Conservation (phyloP, 2,329 filamentous ascomycete genomes). For the Juglanconis sp. region DNA sequence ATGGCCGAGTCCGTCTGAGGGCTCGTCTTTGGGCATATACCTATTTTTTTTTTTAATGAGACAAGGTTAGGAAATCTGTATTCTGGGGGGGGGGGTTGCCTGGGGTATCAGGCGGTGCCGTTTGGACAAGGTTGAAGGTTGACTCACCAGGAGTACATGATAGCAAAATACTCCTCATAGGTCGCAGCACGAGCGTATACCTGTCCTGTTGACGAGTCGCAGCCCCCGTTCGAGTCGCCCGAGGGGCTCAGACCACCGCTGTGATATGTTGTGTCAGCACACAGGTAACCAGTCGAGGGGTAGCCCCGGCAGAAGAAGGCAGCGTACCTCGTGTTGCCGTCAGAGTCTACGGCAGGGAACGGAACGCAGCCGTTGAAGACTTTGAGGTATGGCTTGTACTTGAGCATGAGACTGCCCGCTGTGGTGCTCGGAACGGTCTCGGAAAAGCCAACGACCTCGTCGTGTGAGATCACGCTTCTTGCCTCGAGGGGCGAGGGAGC, state of each 20-base stretch:
- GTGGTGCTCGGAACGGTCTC: slow-evolving; percentile 47
- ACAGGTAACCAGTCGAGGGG: background rate
- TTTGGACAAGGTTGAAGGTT: background rate
- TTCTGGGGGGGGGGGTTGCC: too few relatives aligned
- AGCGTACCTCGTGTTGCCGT: slow-evolving; percentile 53
- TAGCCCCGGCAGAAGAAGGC: background rate
- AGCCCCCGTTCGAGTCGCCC: slow-evolving; percentile 28
- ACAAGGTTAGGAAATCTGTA: background rate
- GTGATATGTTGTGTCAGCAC: background rate
- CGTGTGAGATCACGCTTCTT: slow-evolving; percentile 27
- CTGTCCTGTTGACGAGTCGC: slow-evolving; percentile 33
- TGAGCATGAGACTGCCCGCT: slow-evolving; percentile 46
- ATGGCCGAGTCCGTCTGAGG: slow-evolving; percentile 31
- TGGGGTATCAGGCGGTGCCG: too few relatives aligned
- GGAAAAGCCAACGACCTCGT: slow-evolving; percentile 47
- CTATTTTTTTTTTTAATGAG: slow-evolving; percentile 13
- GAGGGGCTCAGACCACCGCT: slow-evolving; percentile 33
- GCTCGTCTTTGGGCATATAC: slow-evolving; percentile 46
- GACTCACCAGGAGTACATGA: slow-evolving; percentile 36
- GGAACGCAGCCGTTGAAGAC: slow-evolving; percentile 60
- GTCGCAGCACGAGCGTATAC: slow-evolving; percentile 33
- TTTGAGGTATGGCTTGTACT: slow-evolving; percentile 54
- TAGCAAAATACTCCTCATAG: slow-evolving; percentile 29
- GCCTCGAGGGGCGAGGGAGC: background rate
- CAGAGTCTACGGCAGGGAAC: slow-evolving; percentile 57